Percentiles rank a stretch among this genome's conserved stretches.
Conservation (phyloP, 768 basidiomycete species). For the Holtermannia corniformis region DNA sequence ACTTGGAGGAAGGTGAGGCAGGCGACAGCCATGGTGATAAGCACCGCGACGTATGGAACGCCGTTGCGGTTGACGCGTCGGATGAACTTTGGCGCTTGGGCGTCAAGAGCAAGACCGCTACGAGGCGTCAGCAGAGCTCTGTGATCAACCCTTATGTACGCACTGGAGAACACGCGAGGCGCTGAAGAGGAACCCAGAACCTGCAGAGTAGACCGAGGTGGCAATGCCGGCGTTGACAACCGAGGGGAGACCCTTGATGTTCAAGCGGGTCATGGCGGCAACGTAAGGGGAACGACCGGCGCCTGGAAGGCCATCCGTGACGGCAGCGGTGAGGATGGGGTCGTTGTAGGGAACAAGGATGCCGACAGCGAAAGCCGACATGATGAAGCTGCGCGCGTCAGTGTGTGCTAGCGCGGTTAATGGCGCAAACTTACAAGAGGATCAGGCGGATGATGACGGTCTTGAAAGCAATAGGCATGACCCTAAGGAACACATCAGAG, state of each 20-base stretch:
- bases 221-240: constrained; percentile 12
- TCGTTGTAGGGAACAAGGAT: constrained; percentile 10
- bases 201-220: constrained; percentile 7
- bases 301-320: constrained; percentile 15
- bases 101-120: constrained; percentile 7
- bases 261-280: constrained; percentile 10
- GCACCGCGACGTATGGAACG: constrained; percentile 15
- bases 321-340: constrained; percentile 13
- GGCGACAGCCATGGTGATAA: constrained; percentile 6
- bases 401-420: no score
- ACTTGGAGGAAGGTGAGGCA: constrained; percentile 21
- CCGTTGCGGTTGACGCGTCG: constrained; percentile 11
- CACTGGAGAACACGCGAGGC: constrained; percentile 10
- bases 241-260: constrained; percentile 9
- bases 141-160: no score
- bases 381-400: no score
- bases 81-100: constrained; percentile 13
- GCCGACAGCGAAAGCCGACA: no score
- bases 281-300: constrained; percentile 12
- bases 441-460: constrained; percentile 12
- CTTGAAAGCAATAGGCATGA: constrained; percentile 19
- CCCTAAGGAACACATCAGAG: no score
- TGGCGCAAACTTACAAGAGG: constrained; percentile 14
- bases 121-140: no score
- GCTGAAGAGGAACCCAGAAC: constrained; percentile 7